These are phyloP conservation scores for Saccharomycopsis microspora DNA, from an alignment of 805 yeast genomes.

Conservation along the genomic window DNA sequence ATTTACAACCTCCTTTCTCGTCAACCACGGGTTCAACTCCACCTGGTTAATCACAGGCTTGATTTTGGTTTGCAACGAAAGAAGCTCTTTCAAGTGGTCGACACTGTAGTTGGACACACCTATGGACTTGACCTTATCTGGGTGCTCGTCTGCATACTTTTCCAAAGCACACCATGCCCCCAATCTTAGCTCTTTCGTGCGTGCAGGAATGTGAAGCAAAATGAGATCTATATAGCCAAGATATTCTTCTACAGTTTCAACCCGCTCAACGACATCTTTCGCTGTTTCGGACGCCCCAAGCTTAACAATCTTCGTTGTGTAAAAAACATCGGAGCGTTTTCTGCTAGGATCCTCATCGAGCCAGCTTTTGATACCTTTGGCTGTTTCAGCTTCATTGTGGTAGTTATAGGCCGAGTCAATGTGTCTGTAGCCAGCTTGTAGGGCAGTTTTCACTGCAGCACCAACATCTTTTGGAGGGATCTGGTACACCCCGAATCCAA, in stretches of 20 bases:
- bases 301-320: conserved; percentile 13
- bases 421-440: conserved; percentile 47
- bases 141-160: conserved; percentile 51
- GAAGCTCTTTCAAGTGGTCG: conserved; percentile 46
- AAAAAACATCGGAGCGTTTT: conserved; percentile 19
- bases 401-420: conserved; percentile 51
- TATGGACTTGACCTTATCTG: conserved; percentile 44
- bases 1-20: conserved; percentile 29
- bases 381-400: conserved; percentile 44
- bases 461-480: conserved; percentile 25
- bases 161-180: conserved; percentile 66
- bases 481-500: conserved; percentile 17
- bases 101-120: conserved; percentile 71
- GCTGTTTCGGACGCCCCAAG: conserved; percentile 32
- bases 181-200: conserved; percentile 33
- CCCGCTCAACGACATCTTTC: conserved; percentile 42
- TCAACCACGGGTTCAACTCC: conserved; percentile 41
- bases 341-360: conserved; percentile 24
- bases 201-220: conserved; percentile 46
- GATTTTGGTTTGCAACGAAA: conserved; percentile 26
- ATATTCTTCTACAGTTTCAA: conserved; percentile 27
- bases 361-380: conserved; percentile 37
- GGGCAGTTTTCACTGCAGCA: conserved; percentile 31
- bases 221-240: conserved; percentile 61
- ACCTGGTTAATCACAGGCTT: conserved; percentile 45